Percentiles rank a stretch among this genome's conserved stretches.
Evolutionary conservation across 768 basidiomycete species (phyloP).

Genomic region (Cystoderma amianthinum): DNA sequence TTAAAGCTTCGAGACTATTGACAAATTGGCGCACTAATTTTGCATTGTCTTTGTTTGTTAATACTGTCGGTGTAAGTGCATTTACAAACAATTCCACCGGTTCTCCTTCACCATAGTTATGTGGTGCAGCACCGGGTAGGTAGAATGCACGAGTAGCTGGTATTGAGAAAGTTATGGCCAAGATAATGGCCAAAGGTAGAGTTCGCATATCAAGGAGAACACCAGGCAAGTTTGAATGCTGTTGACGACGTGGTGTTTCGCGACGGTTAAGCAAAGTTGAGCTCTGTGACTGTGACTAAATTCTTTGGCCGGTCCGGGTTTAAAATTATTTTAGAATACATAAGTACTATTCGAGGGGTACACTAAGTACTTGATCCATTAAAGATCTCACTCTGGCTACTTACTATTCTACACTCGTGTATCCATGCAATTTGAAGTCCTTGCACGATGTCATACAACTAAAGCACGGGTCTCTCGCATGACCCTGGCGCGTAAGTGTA

Average conservation of each 20-base stretch:
- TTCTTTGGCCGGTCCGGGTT: no score
- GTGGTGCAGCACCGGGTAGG: slow-evolving; percentile 86
- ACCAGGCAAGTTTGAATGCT: no score
- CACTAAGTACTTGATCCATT: no score
- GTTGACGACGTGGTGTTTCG: no score
- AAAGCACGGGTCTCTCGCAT: slow-evolving; percentile 81
- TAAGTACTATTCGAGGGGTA: no score
- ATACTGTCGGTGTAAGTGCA: slow-evolving; percentile 80
- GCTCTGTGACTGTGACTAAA: no score
- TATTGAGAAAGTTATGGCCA: slow-evolving; percentile 3
- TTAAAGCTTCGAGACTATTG: background rate
- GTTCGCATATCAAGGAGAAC: slow-evolving; percentile 7
- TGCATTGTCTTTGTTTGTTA: slow-evolving; percentile 48
- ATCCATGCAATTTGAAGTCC: slow-evolving; percentile 74
- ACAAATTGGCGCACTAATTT: slow-evolving; percentile 54
- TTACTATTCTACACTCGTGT: slow-evolving; percentile 10
- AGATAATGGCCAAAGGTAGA: slow-evolving; percentile 1
- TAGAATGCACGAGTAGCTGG: slow-evolving; percentile 64
- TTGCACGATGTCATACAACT: slow-evolving; percentile 78
- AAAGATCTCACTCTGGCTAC: slow-evolving; percentile 11
- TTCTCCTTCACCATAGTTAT: slow-evolving; percentile 70
- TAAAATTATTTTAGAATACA: no score
- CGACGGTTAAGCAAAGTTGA: no score
- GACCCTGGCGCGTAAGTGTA: slow-evolving; percentile 66
- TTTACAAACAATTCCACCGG: slow-evolving; percentile 79